Conservation (phyloP, 2,329 filamentous ascomycete genomes). For the Fusarium azukiicola region DNA sequence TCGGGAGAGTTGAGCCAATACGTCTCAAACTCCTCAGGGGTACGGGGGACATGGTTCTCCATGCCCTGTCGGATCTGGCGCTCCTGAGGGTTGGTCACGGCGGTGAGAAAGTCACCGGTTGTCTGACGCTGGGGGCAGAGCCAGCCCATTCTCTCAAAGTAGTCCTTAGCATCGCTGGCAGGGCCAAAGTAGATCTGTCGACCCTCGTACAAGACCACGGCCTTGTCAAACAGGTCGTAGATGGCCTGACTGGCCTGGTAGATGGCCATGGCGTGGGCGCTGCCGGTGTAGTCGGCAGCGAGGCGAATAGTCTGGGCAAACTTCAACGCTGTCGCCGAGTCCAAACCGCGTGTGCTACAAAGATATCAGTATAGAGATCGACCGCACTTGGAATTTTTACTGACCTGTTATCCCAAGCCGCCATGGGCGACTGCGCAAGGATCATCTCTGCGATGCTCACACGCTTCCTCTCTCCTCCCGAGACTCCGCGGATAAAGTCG, state of each 20-base stretch:
- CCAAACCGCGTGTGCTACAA: neutral
- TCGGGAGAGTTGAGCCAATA: constrained; percentile 14
- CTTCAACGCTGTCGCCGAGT: neutral
- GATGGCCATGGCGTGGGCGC: neutral
- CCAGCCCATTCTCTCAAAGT: constrained; percentile 4
- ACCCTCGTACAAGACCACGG: neutral
- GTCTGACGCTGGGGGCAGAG: neutral
- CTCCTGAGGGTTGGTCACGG: neutral
- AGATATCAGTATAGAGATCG: neutral
- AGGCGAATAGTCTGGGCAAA: neutral
- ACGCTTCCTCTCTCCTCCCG: constrained; percentile 12
- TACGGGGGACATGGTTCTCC: constrained; percentile 1
- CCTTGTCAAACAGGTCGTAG: constrained; percentile 5
- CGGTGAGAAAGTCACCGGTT: neutral
- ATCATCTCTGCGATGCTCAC: constrained; percentile 5
- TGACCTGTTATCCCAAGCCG: constrained; percentile 4
- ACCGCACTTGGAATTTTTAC: neutral
- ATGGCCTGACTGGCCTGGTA: constrained; percentile 9
- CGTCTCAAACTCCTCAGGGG: constrained; percentile 10
- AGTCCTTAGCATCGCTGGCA: neutral
- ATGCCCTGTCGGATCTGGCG: constrained; percentile 3
- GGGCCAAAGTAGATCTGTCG: constrained; percentile 7
- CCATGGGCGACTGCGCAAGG: constrained; percentile 1
- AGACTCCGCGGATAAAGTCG: constrained; percentile 10
- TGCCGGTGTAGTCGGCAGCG: neutral